Evolutionary conservation across 108 stramenopile genomes (phyloP), one percentile per base, ranked within the genome.

Genomic region (Mediolabrus comicus): DNA sequence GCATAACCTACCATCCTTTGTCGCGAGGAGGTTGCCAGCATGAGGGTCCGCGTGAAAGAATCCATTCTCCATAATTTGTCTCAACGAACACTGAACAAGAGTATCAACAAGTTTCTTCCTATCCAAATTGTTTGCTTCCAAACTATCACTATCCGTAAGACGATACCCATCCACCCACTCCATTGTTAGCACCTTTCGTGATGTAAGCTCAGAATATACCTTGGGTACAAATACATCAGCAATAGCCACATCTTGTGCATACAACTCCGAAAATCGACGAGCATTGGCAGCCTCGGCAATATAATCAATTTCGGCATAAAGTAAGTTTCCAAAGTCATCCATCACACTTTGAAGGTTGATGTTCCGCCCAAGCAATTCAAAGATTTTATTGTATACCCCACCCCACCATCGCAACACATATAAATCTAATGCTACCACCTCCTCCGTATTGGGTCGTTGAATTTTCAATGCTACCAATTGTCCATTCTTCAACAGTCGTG

Each of bases 271-370:
- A 78, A 98, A 98, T 29, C 95, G 80, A 65, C 95, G 90, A 16
- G 95, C 95, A 83, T 98, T 98, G 24, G 93, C 93, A 51, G 92
- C 95, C 84, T 98, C 97, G 17, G 96, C 97, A 14, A 95, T 78
- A 69, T 98, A 97, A 78, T 98, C 97, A 34, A 98, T 96, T 75
- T 98, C 97, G 2, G 94, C 87, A 77, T 96, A 98, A 35, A 98
- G 89, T 11, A 98, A 68, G 43, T 88, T 89, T 0, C 97, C 97
- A 80, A 98, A 98, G 72, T 97, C 96, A 74, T 97, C 97, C 83
- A 98, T 96, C 34, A 98, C 92, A 55, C 71, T 71, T 33, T 88
- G 88, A 0, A 98, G 77, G 76, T 98, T 90, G 31, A 98, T 91
- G 38, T 97, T 92, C 4, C 96, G 69, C 4, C 90, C 87, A 10